Conservation (phyloP, 345 rosid species). For the Bruguiera parviflora region DNA sequence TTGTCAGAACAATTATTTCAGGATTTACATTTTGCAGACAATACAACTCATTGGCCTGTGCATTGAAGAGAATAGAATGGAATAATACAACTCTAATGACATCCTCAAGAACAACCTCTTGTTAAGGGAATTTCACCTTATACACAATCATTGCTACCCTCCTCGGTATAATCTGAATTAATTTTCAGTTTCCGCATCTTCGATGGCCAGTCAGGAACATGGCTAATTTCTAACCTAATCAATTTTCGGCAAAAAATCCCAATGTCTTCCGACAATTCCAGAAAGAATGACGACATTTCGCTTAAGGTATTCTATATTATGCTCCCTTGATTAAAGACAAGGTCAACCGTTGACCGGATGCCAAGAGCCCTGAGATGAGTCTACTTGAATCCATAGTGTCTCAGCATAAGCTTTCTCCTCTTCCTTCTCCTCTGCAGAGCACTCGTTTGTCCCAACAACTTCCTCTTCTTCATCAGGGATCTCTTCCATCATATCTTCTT, state of each 20-base stretch:
- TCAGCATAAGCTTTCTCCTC: slow-evolving; percentile 73
- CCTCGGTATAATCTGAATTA: neutral
- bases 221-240: neutral
- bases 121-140: too few species aligned
- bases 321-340: slow-evolving; percentile 1
- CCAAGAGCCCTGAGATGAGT: slow-evolving; percentile 54
- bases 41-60: neutral
- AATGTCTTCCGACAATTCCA: neutral
- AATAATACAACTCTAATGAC: neutral
- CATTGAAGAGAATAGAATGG: neutral
- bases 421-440: slow-evolving; percentile 56
- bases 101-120: neutral
- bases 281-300: slow-evolving; percentile 4
- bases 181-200: neutral
- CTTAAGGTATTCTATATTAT: neutral
- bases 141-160: neutral
- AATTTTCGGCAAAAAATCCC: neutral
- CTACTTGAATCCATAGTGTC: slow-evolving; percentile 68
- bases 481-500: slow-evolving; percentile 41
- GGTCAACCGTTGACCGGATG: neutral
- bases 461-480: slow-evolving; percentile 57
- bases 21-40: neutral
- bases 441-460: slow-evolving; percentile 36
- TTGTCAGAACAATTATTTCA: neutral
- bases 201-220: neutral